Evolutionary conservation across 495 filamentous ascomycete species (phyloP), one percentile per base, ranked within the genome.

Genomic region (Daldinia vernicosa): DNA sequence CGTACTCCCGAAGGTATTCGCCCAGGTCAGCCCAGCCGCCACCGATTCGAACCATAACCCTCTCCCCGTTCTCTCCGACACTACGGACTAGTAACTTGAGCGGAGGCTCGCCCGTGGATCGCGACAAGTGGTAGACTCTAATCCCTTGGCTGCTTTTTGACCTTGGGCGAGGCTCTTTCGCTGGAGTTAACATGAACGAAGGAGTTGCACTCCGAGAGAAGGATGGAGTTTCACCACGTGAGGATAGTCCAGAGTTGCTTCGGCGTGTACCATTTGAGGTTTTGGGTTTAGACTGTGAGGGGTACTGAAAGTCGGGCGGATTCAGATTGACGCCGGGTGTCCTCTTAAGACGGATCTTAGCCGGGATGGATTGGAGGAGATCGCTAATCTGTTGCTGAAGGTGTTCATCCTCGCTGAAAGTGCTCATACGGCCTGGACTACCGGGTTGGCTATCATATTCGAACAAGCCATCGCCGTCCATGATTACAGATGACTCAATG

Each of bases 41-140:
- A 15, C 95, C 95, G 22, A 98, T 93, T 61, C 95, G 91, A 8
- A 98, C 96, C 94, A 99, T 98, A 50, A 98, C 94, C 28, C 95
- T 88, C 77, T 97, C 93, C n/a, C 91, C 90, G 30, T 88, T 84
- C 77, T 96, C 93, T 37, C 95, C 95, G 1, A 99, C 93, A 14
- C 93, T 89, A 0, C 95, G 91, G 27, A 98, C 93, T 75, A 95
- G 95, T 1, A 99, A 86, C 78, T 97, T 98, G 69, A 95, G 94
- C 0, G 95, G 95, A 27, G 90, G 86, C 65, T 93, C 88, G 50
- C 92, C 92, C 32, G 90, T 92, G 43, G 88, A 86, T 35, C 93
- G 90, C n/a, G 92, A 91, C 24, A 99, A 87, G 80, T 99, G 94
- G 71, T 98, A 99, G 2, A 98, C 86, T 76, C 93, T 93, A 63